Percentiles rank a stretch among this genome's conserved stretches.
Conservation (phyloP, 2,329 filamentous ascomycete genomes). For the Penicillium sp. region DNA sequence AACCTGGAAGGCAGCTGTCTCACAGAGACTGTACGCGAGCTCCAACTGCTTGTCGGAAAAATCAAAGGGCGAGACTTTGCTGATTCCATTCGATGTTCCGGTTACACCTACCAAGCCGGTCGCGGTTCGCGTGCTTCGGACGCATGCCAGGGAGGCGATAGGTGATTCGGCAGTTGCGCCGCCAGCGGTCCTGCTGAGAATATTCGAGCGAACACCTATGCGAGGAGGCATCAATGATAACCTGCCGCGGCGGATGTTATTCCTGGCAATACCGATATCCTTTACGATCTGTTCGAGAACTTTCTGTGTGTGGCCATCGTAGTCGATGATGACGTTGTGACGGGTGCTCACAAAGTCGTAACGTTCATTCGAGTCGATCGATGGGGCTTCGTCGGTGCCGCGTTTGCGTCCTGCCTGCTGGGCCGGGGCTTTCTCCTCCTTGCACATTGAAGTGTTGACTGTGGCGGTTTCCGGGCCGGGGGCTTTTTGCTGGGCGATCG, state of each 20-base stretch:
- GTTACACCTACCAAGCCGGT: constrained; percentile 18
- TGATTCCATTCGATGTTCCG: constrained; percentile 8
- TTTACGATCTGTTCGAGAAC: constrained; percentile 81
- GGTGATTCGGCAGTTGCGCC: constrained; percentile 2
- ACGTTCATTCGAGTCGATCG: constrained; percentile 32
- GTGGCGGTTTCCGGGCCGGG: constrained; percentile 12
- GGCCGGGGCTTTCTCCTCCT: constrained; percentile 8
- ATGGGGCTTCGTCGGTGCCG: constrained; percentile 33
- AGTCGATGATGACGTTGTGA: constrained; percentile 83
- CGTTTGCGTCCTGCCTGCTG: constrained; percentile 33
- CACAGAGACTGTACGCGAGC: constrained; percentile 75
- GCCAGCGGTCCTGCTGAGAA: constrained; percentile 14
- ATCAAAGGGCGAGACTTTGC: constrained; percentile 65
- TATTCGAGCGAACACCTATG: constrained; percentile 20
- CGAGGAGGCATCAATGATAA: constrained; percentile 46
- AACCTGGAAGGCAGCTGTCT: constrained; percentile 84
- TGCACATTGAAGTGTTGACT: neutral
- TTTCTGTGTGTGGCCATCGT: constrained; percentile 82
- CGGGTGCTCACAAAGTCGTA: constrained; percentile 64
- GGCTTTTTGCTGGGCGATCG: constrained; percentile 17
- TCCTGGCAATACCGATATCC: constrained; percentile 75
- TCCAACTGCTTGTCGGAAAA: constrained; percentile 76
- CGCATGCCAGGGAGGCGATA: constrained; percentile 14
- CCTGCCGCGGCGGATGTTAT: constrained; percentile 82
- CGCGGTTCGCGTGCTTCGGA: constrained; percentile 29